Base-by-base conservation (phyloP, 2,329 filamentous ascomycete species). In the Colletotrichum trifolii region DNA sequence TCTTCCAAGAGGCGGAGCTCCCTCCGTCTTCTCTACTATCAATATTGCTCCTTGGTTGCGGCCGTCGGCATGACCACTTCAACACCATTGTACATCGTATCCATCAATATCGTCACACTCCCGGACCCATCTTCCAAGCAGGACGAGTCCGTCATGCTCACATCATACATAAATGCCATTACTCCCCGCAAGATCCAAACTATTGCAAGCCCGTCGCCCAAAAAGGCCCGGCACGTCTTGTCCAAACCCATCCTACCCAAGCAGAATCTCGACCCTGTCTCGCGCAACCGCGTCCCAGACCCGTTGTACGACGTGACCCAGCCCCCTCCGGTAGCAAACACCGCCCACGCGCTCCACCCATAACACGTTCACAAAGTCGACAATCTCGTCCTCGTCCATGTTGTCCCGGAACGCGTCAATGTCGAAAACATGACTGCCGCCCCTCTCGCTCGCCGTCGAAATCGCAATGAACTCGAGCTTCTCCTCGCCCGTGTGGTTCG, bases 341-440 rank as follows among this genome's bases (percentile, higher is more conserved):
- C 75, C 79, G 9, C 79, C 78, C 17, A 82, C 80, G 33, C 79
- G 72, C 73, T 82, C 80, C 15, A 82, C 76, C 80, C 80, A 82
- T 38, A 82, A 67, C 43, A 82, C 80, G 35, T 82, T 82, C 15
- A 82, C 77, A 69, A 82, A 78, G 61, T 83, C 79, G 35, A 84
- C 71, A 38, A 75, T 73, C 38, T 79, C 79, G 57, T 83, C 79
- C 2, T 72, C 71, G 61, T 81, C 78, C 72, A 77, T 77, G 54
- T 78, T 73, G 63, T 81, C 79, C 45, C 76, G 74, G 59, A 81
- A 81, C 15, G 73, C 73, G 12, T 80, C 79, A 17, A 72, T 66
- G 12, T 77, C 76, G 42, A 62, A 68, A 6, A 69, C 68, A 25
- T 69, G 67, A 52, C 67, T 67, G 7, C 65, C 67, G 54, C 66